Evolutionary conservation across 1,139 yeast genomes (phyloP).

Genomic region (Magnusiomyces sp.): DNA sequence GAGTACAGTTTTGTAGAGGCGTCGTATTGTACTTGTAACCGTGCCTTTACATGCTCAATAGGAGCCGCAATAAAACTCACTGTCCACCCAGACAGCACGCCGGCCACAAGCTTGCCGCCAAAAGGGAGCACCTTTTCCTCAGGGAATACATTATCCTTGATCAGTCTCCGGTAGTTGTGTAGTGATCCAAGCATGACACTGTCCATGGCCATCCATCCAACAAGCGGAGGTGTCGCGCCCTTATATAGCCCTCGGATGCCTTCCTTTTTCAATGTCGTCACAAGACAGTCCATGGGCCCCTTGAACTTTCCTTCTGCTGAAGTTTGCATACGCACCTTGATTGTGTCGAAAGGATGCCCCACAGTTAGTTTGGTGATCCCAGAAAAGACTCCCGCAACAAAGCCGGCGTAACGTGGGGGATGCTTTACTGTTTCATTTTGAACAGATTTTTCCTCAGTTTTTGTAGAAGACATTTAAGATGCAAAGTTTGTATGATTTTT

Average conservation of each 20-base stretch:
- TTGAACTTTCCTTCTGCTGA: constrained; percentile 61
- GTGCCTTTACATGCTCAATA: constrained; percentile 79
- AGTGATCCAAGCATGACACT: constrained; percentile 74
- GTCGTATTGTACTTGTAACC: constrained; percentile 85
- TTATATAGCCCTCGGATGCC: constrained; percentile 73
- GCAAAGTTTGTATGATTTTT: too few species aligned
- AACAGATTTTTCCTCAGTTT: too few species aligned
- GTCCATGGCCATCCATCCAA: constrained; percentile 94
- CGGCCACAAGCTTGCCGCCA: constrained; percentile 68
- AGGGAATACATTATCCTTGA: constrained; percentile 55
- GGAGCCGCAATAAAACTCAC: constrained; percentile 94
- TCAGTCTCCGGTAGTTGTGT: constrained; percentile 61
- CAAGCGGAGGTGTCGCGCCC: constrained; percentile 86
- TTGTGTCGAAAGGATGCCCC: constrained; percentile 90
- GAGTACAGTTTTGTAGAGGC: constrained; percentile 56
- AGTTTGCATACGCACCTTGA: constrained; percentile 81
- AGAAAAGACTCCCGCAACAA: constrained; percentile 79
- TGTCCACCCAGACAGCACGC: constrained; percentile 74
- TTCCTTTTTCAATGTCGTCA: constrained; percentile 62
- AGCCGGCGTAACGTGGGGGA: constrained; percentile 38
- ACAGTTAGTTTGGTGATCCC: constrained; percentile 83
- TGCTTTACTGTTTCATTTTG: constrained; percentile 4
- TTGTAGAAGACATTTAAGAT: too few species aligned
- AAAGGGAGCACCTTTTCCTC: constrained; percentile 56
- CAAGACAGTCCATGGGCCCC: constrained; percentile 76